These are phyloP conservation scores for Rhizomucor miehei DNA, from an alignment of 371 early-diverging fungal species.

Conservation along the genomic window DNA sequence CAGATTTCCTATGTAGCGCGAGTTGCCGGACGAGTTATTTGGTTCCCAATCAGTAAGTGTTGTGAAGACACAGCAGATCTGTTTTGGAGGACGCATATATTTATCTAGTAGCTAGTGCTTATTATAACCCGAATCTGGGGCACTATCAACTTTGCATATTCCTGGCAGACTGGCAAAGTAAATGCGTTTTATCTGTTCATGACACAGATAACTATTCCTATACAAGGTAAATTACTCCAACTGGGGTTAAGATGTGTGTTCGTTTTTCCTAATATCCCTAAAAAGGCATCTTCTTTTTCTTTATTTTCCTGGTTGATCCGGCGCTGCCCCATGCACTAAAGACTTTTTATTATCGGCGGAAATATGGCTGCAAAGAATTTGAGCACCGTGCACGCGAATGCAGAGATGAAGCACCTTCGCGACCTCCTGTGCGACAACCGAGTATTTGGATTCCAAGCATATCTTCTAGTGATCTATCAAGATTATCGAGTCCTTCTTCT, in stretches of 20 bases:
- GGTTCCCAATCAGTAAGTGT: constrained; percentile 14
- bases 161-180: constrained; percentile 2
- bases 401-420: too few species aligned
- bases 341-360: neutral
- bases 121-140: constrained; percentile 14
- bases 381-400: too few species aligned
- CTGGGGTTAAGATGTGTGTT: neutral
- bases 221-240: constrained; percentile 7
- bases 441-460: too few species aligned
- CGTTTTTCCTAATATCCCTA: neutral
- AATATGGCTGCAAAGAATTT: too few species aligned
- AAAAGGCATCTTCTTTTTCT: constrained; percentile 8
- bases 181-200: constrained; percentile 9
- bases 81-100: too few species aligned
- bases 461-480: too few species aligned
- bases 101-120: too few species aligned
- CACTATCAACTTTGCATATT: neutral
- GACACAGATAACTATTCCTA: constrained; percentile 5
- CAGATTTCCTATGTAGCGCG: constrained; percentile 8
- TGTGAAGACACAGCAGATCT: too few species aligned
- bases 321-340: constrained; percentile 7
- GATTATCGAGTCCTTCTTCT: too few species aligned
- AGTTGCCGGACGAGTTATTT: constrained; percentile 9
- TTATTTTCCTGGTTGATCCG: constrained; percentile 10
- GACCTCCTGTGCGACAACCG: too few species aligned